A percentile compares a stretch with the other conserved stretches of the same genome.
Conservation (phyloP, 164 flowering plant genomes). For the Chimonanthus salicifolius region DNA sequence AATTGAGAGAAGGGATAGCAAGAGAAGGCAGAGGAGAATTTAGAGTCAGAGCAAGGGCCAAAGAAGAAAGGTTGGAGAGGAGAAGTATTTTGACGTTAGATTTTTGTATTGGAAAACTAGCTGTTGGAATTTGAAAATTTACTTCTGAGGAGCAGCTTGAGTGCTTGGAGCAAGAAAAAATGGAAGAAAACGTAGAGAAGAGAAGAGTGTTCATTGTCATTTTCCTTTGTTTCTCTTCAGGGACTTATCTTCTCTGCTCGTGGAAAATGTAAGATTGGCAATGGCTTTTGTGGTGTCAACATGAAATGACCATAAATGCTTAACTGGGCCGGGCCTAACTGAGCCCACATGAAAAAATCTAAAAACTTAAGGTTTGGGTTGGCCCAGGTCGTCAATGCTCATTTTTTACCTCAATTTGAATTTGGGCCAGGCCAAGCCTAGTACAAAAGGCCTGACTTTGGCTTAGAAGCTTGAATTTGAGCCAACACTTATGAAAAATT, state of each 20-base stretch:
- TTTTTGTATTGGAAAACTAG: conserved; percentile 7
- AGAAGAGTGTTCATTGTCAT: conserved; percentile 27
- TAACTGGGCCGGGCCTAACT: too few relatives aligned
- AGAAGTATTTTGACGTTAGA: conserved; percentile 15
- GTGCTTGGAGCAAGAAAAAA: conserved; percentile 8
- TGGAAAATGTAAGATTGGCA: neutral
- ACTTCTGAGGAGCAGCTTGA: conserved; percentile 7
- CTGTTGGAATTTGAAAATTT: conserved; percentile 11
- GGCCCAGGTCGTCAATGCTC: too few relatives aligned
- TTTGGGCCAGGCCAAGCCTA: too few relatives aligned
- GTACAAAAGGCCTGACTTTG: too few relatives aligned
- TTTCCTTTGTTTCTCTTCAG: neutral
- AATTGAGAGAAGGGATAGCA: conserved; percentile 71
- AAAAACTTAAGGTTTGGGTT: too few relatives aligned
- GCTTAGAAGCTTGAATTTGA: too few relatives aligned
- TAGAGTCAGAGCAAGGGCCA: conserved; percentile 47
- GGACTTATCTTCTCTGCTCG: neutral
- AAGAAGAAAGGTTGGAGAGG: conserved; percentile 42
- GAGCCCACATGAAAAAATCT: too few relatives aligned
- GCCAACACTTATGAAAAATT: too few relatives aligned
- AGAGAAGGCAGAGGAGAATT: conserved; percentile 49
- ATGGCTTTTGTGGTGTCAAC: neutral
- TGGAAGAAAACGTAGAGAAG: conserved; percentile 24
- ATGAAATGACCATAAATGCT: too few relatives aligned
- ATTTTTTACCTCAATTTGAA: too few relatives aligned